Evolutionary conservation across 164 flowering plant species (phyloP).

Genomic region (Annona cherimola): DNA sequence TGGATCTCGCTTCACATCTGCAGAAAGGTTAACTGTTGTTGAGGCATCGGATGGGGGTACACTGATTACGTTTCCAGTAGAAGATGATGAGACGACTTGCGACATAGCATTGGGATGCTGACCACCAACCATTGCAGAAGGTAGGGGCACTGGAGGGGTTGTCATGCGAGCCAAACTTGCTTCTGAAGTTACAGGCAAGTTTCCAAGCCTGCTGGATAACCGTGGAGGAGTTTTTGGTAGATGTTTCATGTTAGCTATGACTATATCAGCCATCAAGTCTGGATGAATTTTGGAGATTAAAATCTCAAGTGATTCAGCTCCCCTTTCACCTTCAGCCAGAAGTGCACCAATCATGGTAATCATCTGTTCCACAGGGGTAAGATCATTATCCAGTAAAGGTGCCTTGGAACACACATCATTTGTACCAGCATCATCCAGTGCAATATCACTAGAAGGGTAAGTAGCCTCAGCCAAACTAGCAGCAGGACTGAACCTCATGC

Average conservation of each 20-base stretch:
- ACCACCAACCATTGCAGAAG: conserved; percentile 23
- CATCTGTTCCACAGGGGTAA: conserved; percentile 91
- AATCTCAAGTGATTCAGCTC: conserved; percentile 84
- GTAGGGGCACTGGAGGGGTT: conserved; percentile 30
- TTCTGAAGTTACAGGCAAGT: conserved; percentile 27
- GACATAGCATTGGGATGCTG: conserved; percentile 29
- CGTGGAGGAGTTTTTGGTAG: conserved; percentile 65
- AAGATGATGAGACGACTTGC: conserved; percentile 26
- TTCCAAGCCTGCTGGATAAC: conserved; percentile 40
- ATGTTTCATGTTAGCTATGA: conserved; percentile 89
- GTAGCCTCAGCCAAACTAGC: conserved; percentile 18
- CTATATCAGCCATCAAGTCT: conserved; percentile 94
- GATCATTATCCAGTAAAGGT: conserved; percentile 40
- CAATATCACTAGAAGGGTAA: conserved; percentile 35
- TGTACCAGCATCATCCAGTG: conserved; percentile 32
- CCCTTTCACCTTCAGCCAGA: conserved; percentile 94
- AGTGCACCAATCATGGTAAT: conserved; percentile 93
- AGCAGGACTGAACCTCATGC: conserved; percentile 37
- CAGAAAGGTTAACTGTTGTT: conserved; percentile 24
- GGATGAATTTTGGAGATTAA: conserved; percentile 84
- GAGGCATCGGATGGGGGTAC: conserved; percentile 35
- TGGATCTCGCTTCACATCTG: conserved; percentile 83
- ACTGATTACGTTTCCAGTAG: conserved; percentile 27
- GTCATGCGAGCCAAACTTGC: conserved; percentile 23
- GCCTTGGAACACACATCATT: conserved; percentile 52